phyloP scores from a whole-genome alignment of 345 rosid genomes.

The Hibiscus trionum region DNA sequence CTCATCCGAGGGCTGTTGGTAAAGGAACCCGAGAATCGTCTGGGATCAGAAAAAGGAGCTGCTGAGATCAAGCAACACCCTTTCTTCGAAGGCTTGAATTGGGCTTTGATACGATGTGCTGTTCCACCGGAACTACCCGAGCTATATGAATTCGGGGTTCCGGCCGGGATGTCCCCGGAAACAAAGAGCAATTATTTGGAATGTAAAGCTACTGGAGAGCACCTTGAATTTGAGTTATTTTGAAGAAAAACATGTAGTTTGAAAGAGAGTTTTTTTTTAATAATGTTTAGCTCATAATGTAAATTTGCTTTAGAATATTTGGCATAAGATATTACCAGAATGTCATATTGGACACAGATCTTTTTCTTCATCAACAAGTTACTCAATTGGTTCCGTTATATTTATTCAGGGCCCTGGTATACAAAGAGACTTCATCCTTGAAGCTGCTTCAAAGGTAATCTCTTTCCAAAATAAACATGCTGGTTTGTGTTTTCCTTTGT shows the following conservation, averaged over 20 bases:
- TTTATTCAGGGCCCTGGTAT: constrained; percentile 57
- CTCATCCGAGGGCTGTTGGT: constrained; percentile 42
- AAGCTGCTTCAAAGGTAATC: constrained; percentile 55
- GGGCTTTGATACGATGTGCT: constrained; percentile 88
- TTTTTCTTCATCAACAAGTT: no score
- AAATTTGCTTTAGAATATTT: neutral
- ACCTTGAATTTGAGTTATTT: constrained; percentile 82
- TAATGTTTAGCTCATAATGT: no score
- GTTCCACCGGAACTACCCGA: constrained; percentile 78
- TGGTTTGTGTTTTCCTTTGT: neutral
- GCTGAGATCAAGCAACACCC: constrained; percentile 93
- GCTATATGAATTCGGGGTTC: constrained; percentile 36
- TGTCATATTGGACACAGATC: no score
- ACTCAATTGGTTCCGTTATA: no score
- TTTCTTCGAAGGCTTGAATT: constrained; percentile 82
- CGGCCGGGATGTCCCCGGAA: constrained; percentile 22
- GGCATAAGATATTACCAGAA: no score
- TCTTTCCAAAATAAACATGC: neutral
- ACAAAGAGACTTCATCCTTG: constrained; percentile 42
- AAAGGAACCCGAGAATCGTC: constrained; percentile 75
- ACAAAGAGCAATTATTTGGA: constrained; percentile 45
- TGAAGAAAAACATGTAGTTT: constrained; percentile 19
- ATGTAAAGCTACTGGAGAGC: constrained; percentile 58
- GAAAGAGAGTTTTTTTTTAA: no score
- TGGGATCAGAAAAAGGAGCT: constrained; percentile 74